Evolutionary conservation across 192 early-diverging fungal species (phyloP).

Genomic region (Thamnidium elegans): DNA sequence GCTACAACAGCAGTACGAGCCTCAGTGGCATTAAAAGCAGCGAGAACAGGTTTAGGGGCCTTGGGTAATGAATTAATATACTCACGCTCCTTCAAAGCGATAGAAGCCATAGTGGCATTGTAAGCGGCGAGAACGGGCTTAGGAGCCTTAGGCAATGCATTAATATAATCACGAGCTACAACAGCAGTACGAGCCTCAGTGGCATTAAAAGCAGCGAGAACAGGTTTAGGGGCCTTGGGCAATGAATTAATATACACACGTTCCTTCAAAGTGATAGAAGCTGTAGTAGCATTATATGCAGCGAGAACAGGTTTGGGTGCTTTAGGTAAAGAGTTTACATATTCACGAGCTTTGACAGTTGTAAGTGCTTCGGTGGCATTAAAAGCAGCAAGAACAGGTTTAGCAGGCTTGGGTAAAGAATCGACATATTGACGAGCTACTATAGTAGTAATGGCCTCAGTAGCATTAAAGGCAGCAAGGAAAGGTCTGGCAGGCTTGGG

Average conservation of each 20-base stretch:
- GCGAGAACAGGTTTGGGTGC: not conserved
- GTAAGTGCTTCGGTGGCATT: too few species aligned
- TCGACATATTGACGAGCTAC: not conserved
- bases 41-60: too few species aligned
- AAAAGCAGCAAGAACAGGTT: too few species aligned
- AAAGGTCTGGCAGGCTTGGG: not conserved
- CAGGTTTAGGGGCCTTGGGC: not conserved
- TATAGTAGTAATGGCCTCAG: not conserved
- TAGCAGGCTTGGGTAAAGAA: not conserved
- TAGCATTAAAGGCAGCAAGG: not conserved
- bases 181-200: too few species aligned
- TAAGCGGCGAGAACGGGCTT: too few species aligned
- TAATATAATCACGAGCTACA: too few species aligned
- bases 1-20: too few species aligned
- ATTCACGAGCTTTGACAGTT: not conserved
- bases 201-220: not conserved
- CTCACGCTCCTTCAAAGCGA: too few species aligned
- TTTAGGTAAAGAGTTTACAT: not conserved
- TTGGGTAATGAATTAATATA: too few species aligned
- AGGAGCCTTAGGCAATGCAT: too few species aligned
- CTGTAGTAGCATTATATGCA: not conserved
- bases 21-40: too few species aligned
- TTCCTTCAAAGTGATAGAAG: not conserved
- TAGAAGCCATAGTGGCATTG: too few species aligned
- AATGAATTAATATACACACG: not conserved